A percentile compares a stretch with the other conserved stretches of the same genome.
phyloP scores from a whole-genome alignment of 2,329 filamentous ascomycete species.

The Aspergillus ruber region DNA sequence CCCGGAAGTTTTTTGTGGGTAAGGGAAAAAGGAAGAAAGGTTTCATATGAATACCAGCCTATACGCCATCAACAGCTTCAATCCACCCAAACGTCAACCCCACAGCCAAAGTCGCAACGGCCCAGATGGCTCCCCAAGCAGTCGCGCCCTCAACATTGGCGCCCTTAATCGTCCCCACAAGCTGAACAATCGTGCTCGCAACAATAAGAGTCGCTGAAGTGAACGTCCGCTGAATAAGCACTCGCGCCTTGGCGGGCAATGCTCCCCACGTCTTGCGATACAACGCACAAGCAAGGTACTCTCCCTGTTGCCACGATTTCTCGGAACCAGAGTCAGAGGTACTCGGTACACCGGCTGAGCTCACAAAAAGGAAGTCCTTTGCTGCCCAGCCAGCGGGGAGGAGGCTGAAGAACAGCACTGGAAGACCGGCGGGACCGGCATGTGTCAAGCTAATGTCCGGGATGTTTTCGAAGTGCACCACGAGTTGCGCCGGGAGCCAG shows the following conservation, averaged over 20 bases:
- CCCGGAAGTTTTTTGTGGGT: neutral
- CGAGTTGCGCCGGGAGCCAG: conserved; percentile 65
- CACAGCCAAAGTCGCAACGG: conserved; percentile 38
- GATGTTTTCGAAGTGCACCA: conserved; percentile 68
- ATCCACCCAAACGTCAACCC: conserved; percentile 34
- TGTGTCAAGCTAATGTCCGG: conserved; percentile 63
- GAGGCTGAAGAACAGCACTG: conserved; percentile 45
- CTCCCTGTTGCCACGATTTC: conserved; percentile 50
- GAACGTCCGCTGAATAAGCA: conserved; percentile 58
- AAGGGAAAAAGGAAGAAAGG: neutral
- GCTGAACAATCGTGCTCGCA: conserved; percentile 57
- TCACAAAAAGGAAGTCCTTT: conserved; percentile 66
- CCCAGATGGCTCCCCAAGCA: conserved; percentile 70
- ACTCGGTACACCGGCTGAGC: conserved; percentile 42
- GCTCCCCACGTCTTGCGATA: conserved; percentile 55
- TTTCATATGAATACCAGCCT: neutral
- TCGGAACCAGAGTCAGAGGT: conserved; percentile 30
- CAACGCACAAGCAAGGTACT: conserved; percentile 67
- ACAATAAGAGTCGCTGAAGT: conserved; percentile 42
- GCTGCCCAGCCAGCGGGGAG: conserved; percentile 66
- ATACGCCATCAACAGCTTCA: conserved; percentile 33
- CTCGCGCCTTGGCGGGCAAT: conserved; percentile 52
- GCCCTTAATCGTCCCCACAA: conserved; percentile 60
- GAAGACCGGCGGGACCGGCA: conserved; percentile 50
- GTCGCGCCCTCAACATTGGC: conserved; percentile 64